Percentiles rank a stretch among this genome's conserved stretches.
Evolutionary conservation across 352 stramenopile species (phyloP).

Genomic region (Globisporangium orthogonon): DNA sequence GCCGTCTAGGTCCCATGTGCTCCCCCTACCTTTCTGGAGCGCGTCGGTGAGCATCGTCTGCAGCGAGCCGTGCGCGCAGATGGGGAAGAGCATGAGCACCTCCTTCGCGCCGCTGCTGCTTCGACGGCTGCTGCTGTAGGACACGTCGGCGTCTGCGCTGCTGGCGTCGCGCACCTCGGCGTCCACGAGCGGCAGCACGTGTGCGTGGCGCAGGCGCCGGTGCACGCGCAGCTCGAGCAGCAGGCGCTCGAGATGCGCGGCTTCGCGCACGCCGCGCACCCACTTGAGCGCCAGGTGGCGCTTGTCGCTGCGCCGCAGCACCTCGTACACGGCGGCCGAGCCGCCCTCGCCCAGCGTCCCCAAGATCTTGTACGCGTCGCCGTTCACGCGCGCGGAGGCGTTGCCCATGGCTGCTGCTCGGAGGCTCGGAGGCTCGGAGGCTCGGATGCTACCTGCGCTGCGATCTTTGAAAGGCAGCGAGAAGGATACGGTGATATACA

Average conservation of each 20-base stretch:
- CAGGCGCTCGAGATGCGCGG: conserved; percentile 50
- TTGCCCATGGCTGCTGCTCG: conserved; percentile 43
- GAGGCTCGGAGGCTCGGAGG: not conserved
- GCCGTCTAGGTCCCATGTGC: not conserved
- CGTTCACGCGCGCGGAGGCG: conserved; percentile 48
- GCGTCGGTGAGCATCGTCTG: conserved; percentile 39
- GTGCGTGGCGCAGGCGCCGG: conserved; percentile 39
- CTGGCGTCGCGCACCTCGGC: conserved; percentile 28
- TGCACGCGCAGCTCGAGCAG: conserved; percentile 72
- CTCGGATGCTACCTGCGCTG: not conserved
- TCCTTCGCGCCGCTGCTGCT: conserved; percentile 24
- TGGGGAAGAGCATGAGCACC: conserved; percentile 54
- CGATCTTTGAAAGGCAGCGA: not conserved
- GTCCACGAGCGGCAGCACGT: conserved; percentile 49
- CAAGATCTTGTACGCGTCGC: conserved; percentile 41
- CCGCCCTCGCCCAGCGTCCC: conserved; percentile 56
- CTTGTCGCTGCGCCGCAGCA: conserved; percentile 24
- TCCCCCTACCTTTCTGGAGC: conserved; percentile 15
- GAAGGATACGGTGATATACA: too few relatives aligned
- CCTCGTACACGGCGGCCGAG: conserved; percentile 62
- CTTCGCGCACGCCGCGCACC: conserved; percentile 40
- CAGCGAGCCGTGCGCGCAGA: conserved; percentile 48
- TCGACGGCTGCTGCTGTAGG: not conserved
- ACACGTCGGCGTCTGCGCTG: not conserved
- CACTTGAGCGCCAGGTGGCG: conserved; percentile 57